Percentiles rank a stretch among this genome's conserved stretches.
phyloP scores from a whole-genome alignment of 2,329 filamentous ascomycete species.

The Boeremia lycopersici region DNA sequence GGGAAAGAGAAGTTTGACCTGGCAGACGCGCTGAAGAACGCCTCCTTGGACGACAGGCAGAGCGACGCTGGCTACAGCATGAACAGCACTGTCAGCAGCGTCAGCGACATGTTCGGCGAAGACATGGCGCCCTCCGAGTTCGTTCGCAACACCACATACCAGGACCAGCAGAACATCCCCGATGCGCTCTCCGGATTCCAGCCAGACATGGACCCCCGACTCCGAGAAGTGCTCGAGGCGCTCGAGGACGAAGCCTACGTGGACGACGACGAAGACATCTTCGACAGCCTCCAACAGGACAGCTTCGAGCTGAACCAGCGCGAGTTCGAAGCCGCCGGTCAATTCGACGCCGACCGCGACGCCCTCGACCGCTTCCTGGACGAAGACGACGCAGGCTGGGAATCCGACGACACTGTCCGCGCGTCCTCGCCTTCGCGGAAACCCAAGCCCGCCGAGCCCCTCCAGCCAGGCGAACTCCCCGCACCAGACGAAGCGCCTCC shows the following conservation, averaged over 20 bases:
- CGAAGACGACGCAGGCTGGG: conserved; percentile 82
- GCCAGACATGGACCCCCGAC: conserved; percentile 93
- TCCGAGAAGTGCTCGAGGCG: conserved; percentile 90
- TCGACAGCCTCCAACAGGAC: conserved; percentile 72
- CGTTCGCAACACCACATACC: conserved; percentile 77
- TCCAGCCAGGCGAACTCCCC: conserved; percentile 53
- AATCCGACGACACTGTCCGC: conserved; percentile 90
- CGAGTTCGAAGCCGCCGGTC: conserved; percentile 73
- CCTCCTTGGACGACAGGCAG: conserved; percentile 49
- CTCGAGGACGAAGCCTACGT: conserved; percentile 96
- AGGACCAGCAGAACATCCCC: conserved; percentile 90
- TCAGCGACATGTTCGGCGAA: conserved; percentile 68
- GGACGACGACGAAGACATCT: conserved; percentile 82
- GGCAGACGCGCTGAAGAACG: conserved; percentile 76
- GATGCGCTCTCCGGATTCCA: conserved; percentile 93
- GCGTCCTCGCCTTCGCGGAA: conserved; percentile 52
- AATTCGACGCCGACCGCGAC: conserved; percentile 35
- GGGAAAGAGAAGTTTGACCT: conserved; percentile 72
- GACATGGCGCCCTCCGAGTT: conserved; percentile 82
- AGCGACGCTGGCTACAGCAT: conserved; percentile 52
- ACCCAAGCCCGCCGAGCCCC: conserved; percentile 48
- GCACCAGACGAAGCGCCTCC: conserved; percentile 42
- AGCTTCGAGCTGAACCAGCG: conserved; percentile 75
- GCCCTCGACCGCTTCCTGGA: conserved; percentile 55
- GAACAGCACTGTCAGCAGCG: conserved; percentile 49